Base-by-base conservation (phyloP, 2,329 filamentous ascomycete genomes). In the Botrytis medusae region DNA sequence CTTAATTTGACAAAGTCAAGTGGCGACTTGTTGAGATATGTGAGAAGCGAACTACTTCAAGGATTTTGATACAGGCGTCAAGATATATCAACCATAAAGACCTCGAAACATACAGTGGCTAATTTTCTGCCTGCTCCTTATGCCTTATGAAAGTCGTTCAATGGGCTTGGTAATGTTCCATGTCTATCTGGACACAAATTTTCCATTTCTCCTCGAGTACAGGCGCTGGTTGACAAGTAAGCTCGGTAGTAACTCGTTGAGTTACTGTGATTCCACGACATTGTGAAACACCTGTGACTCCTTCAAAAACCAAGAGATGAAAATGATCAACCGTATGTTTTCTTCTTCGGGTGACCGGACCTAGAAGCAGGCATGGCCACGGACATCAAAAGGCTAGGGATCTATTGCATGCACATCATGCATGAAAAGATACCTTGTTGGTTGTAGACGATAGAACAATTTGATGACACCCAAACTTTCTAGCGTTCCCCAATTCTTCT, bases 281-380 rank as follows among this genome's bases (percentile, higher is more conserved):
- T 62, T 65, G n/a, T 71, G 46, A 64, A 48, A n/a, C 48, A 71
- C 69, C 69, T 57, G 59, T 65, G 69, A 71, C 60, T 37, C 34
- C 32, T 40, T 51, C 34, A 9, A 63, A 42, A 42, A 54, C 59
- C 42, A 34, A 64, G 34, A 29, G 34, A 71, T 42, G 37, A 40
- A 34, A 71, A 64, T 71, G 69, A 54, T 64, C 69, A 51, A 63
- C 69, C 32, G 9, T 20, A 7, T 14, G 25, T 40, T 44, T 51
- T 71, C 61, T 65, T 71, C 69, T 71, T 71, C 37, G 68, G 68
- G 68, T 61, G 69, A 71, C 18, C 18, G 60, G 46, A n/a, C 16
- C 64, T 68, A 32, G 60, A 63, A 65, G 37, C n/a, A 51, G 46
- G 32, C 69, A 71, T 42, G 59, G 34, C 59, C 34, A 34, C 29